Evolutionary conservation across 2,329 filamentous ascomycete genomes (phyloP).

Genomic region (Metarhizium brunneum): DNA sequence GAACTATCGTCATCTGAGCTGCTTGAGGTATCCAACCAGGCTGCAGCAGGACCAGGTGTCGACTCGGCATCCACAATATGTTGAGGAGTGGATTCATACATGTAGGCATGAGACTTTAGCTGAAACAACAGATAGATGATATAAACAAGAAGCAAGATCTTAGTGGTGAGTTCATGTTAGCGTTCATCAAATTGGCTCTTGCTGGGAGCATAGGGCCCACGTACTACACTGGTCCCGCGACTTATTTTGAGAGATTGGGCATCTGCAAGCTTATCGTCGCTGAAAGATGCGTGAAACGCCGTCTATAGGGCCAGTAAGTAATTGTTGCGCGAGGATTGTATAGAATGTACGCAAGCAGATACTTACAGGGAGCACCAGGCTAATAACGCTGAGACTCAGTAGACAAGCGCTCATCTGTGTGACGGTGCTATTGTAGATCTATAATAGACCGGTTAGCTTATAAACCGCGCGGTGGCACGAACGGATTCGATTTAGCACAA

Average conservation of each 20-base stretch:
- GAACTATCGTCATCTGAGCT: conserved; percentile 42
- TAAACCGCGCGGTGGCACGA: not conserved
- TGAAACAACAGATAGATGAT: conserved; percentile 79
- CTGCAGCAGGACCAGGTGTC: conserved; percentile 73
- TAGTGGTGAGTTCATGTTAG: not conserved
- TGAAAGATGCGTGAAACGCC: conserved; percentile 86
- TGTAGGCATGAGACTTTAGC: conserved; percentile 82
- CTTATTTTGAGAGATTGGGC: conserved; percentile 71
- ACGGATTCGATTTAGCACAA: not conserved
- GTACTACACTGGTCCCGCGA: conserved; percentile 76
- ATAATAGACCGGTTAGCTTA: not conserved
- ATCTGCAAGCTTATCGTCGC: conserved; percentile 52
- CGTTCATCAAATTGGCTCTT: not conserved
- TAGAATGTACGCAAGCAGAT: not conserved
- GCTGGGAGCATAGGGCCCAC: conserved; percentile 19
- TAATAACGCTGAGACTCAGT: conserved; percentile 82
- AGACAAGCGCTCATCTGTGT: conserved; percentile 95
- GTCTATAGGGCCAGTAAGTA: conserved; percentile 44
- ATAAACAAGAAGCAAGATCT: conserved; percentile 75
- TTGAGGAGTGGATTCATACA: conserved; percentile 88
- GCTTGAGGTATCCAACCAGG: conserved; percentile 67
- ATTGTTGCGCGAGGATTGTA: conserved; percentile 24
- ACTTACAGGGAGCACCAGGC: conserved; percentile 69
- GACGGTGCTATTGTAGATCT: conserved; percentile 90
- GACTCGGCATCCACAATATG: conserved; percentile 88